Evolutionary conservation across 768 basidiomycete species (phyloP).

Genomic region (Russula sp.): DNA sequence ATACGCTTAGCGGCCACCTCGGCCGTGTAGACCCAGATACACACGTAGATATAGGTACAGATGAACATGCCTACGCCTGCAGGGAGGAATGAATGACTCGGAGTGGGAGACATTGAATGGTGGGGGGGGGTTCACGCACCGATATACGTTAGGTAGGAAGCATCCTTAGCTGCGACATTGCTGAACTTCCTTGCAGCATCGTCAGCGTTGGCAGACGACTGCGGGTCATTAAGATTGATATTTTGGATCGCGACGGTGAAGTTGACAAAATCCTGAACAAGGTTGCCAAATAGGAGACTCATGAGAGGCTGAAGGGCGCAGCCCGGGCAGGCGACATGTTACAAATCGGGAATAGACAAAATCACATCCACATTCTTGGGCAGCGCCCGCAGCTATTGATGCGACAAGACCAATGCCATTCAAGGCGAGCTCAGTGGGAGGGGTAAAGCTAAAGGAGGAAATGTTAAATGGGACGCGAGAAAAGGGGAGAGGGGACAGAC

Average conservation of each 20-base stretch:
- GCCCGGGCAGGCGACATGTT: neutral
- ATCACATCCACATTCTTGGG: conserved; percentile 47
- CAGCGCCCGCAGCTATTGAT: conserved; percentile 66
- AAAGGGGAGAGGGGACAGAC: conserved; percentile 1
- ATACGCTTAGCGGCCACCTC: conserved; percentile 81
- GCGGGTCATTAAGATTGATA: conserved; percentile 28
- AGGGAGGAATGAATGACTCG: neutral
- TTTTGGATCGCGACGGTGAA: conserved; percentile 37
- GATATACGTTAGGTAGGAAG: conserved; percentile 59
- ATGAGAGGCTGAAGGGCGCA: conserved; percentile 50
- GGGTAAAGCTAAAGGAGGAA: conserved; percentile 52
- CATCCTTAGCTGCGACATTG: conserved; percentile 46
- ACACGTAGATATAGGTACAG: conserved; percentile 69
- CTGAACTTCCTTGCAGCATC: conserved; percentile 45
- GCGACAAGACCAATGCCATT: conserved; percentile 62
- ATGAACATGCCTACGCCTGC: conserved; percentile 71
- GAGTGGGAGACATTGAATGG: neutral
- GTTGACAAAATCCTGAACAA: conserved; percentile 63
- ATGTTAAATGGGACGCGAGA: neutral
- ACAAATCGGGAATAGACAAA: neutral
- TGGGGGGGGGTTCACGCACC: conserved; percentile 41
- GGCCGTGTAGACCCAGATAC: conserved; percentile 64
- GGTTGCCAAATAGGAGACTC: conserved; percentile 75
- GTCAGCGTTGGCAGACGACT: conserved; percentile 30
- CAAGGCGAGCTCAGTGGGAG: conserved; percentile 55